Evolutionary conservation across 2,329 filamentous ascomycete species (phyloP), one percentile per base, ranked within the genome.

Genomic region (Ophiostoma pallidulum): DNA sequence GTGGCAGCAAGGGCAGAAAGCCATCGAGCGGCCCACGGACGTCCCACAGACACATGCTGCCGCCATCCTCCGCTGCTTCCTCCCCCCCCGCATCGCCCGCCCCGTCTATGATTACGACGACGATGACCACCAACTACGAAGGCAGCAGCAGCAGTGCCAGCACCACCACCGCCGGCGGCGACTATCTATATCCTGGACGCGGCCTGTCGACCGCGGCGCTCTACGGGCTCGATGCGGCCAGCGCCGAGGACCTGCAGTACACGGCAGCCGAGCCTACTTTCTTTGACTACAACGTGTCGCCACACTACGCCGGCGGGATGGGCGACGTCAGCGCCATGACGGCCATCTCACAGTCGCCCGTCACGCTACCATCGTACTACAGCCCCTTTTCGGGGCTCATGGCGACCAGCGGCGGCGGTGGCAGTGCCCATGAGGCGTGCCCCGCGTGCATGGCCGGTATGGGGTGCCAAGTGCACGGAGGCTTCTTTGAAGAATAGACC

Each of bases 241-340:
- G 51, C 31, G 31, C 51, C n/a, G 53, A 51, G 2, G 51, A 50
- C 16, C 28, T 53, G 42, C 44, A 41, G 13, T 53, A 53, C 12
- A 39, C 46, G 5, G 38, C 38, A 10, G 40, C 45, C 22, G 52
- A 53, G 24, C 38, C 46, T 1, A 19, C 47, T 8, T 47, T 54
- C 13, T 55, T 52, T 9, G 53, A 55, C 33, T 55, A 55, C 29
- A 47, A 48, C 38, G 48, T 50, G n/a, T 52, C 51, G 32, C 49
- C 51, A 8, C 51, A 47, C 6, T 53, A 53, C 26, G 28, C 24
- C 41, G 31, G 14, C 33, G 32, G 8, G 31, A 18, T 4, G 32
- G 20, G 7, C 9, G 33, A 10, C 35, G 22, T 4, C 16, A 14
- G 19, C 13, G 29, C 24, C 22, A 29, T 13, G 8, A 32, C 32